These are phyloP conservation scores for Tetrahymena elliotti DNA, from an alignment of 73 alveolate genomes.

Conservation along the genomic window DNA sequence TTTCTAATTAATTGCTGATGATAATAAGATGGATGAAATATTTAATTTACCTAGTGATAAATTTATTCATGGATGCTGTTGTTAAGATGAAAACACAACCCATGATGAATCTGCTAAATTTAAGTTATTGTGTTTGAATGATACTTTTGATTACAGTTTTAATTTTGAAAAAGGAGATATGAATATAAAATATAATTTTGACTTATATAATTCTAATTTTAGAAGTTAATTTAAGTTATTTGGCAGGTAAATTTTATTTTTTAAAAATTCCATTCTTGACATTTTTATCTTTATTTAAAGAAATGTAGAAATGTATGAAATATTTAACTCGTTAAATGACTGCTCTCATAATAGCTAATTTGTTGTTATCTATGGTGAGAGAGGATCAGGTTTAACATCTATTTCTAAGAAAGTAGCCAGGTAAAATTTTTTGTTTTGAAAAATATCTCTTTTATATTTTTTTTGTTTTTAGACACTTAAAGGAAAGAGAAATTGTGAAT, in stretches of 20 bases:
- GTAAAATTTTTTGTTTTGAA: neutral
- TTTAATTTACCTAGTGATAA: neutral
- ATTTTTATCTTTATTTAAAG: neutral
- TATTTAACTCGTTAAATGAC: neutral
- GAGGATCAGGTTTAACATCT: neutral
- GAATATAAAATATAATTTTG: neutral
- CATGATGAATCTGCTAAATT: neutral
- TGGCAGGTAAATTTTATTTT: neutral
- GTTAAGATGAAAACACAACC: neutral
- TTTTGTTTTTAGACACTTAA: neutral
- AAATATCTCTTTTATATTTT: neutral
- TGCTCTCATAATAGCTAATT: neutral
- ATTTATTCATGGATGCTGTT: neutral
- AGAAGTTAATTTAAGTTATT: neutral
- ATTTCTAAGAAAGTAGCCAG: neutral
- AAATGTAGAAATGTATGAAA: neutral
- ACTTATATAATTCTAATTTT: neutral
- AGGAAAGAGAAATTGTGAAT: neutral
- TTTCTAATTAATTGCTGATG: neutral
- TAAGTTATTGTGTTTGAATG: neutral
- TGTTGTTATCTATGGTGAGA: neutral
- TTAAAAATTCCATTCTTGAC: neutral
- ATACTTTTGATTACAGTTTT: neutral
- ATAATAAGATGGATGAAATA: neutral
- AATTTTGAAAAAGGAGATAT: neutral